Percentiles rank a stretch among this genome's conserved stretches.
Conservation (phyloP, 768 basidiomycete species). For the Termitomyces sp. region DNA sequence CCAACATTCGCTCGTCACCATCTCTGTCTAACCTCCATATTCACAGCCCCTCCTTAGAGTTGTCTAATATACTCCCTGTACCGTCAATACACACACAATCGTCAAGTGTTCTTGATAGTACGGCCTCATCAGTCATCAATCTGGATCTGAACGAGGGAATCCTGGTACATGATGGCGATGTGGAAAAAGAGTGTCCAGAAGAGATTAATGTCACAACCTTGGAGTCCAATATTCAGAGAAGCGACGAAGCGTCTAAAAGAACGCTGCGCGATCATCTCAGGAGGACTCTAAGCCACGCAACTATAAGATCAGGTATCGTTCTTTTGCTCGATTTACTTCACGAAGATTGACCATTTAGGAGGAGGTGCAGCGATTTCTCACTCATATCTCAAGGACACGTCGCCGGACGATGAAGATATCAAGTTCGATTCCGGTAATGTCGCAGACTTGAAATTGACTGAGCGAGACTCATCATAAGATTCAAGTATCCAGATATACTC, state of each 20-base stretch:
- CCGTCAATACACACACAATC: slow-evolving; percentile 26
- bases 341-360: slow-evolving; percentile 5
- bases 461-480: slow-evolving; percentile 12
- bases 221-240: slow-evolving; percentile 35
- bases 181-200: slow-evolving; percentile 54
- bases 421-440: slow-evolving; percentile 37
- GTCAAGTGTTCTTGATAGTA: slow-evolving; percentile 48
- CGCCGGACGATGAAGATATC: slow-evolving; percentile 35
- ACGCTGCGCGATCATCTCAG: slow-evolving; percentile 68
- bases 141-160: slow-evolving; percentile 68
- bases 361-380: slow-evolving; percentile 29
- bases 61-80: slow-evolving; percentile 28
- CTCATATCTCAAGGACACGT: slow-evolving; percentile 28
- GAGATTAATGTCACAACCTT: slow-evolving; percentile 43
- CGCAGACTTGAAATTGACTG: not conserved
- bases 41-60: slow-evolving; percentile 43
- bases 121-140: slow-evolving; percentile 69
- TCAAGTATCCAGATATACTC: slow-evolving; percentile 41
- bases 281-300: slow-evolving; percentile 56
- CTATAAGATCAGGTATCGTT: slow-evolving; percentile 43
- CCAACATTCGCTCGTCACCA: slow-evolving; percentile 46
- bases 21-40: slow-evolving; percentile 58
- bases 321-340: not conserved
- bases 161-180: slow-evolving; percentile 66
- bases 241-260: slow-evolving; percentile 60